phyloP scores from a whole-genome alignment of 352 stramenopile species.

The Phytophthora constricta region DNA sequence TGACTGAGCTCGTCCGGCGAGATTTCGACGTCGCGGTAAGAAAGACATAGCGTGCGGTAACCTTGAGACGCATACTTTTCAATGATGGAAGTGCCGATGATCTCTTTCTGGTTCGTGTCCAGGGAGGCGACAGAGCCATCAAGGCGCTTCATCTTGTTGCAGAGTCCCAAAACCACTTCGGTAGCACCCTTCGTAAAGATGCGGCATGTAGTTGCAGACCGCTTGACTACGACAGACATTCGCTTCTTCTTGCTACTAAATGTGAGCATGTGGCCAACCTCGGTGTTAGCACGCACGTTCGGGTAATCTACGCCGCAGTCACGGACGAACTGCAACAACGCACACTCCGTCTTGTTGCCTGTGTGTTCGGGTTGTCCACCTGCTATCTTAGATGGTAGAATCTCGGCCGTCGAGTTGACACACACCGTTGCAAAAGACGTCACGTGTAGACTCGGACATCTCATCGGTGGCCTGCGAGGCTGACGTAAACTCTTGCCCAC shows the following conservation, averaged over 20 bases:
- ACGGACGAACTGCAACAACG: conserved; percentile 72
- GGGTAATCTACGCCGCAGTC: conserved; percentile 77
- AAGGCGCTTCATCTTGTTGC: conserved; percentile 67
- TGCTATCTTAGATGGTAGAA: conserved; percentile 55
- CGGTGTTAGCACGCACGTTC: conserved; percentile 49
- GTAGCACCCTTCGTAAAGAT: conserved; percentile 84
- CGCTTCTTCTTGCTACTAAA: conserved; percentile 88
- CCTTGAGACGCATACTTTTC: conserved; percentile 85
- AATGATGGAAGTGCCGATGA: conserved; percentile 70
- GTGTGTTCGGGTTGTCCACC: conserved; percentile 74
- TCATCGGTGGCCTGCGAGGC: conserved; percentile 53
- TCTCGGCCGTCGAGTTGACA: conserved; percentile 83
- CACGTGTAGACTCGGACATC: conserved; percentile 68
- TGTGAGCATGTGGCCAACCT: conserved; percentile 80
- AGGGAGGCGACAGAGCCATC: conserved; percentile 67
- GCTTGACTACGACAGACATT: conserved; percentile 79
- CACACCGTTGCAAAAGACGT: conserved; percentile 76
- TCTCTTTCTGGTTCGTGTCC: conserved; percentile 60
- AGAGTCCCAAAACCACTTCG: conserved; percentile 77
- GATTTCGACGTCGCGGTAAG: conserved; percentile 82
- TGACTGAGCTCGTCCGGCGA: conserved; percentile 68
- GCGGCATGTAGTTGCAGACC: conserved; percentile 49
- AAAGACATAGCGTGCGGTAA: conserved; percentile 85
- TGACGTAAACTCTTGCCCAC: conserved; percentile 59
- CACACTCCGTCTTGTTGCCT: conserved; percentile 86